Evolutionary conservation across 1,284 basidiomycete species (phyloP), one percentile per base, ranked within the genome.

Genomic region (Afroboletus lepidellus): DNA sequence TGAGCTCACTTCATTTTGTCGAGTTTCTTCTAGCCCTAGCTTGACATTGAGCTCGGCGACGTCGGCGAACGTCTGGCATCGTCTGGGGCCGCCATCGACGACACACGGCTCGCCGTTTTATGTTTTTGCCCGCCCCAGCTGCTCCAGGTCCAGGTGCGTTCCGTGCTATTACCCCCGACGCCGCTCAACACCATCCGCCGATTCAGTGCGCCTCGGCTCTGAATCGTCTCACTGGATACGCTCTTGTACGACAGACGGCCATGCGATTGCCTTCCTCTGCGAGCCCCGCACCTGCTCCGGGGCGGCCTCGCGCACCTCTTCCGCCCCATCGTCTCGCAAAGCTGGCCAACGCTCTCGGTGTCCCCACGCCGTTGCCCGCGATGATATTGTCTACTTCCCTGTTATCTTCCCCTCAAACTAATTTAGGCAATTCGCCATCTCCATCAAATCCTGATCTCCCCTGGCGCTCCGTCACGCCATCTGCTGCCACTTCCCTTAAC

Each of bases 341-440:
- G 59, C 75, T 92, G 30, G 89, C 88, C 23, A 92, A 92, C 62
- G 89, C 90, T 2, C 80, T 92, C 38, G 89, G 89, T 48, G 81
- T 92, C 25, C 77, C 86, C 2, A 85, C 84, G 0, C 87, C 87
- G 1, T 66, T 86, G 39, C 89, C 87, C 8, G 72, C 74, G 30
- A 73, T 76, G 53, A 48, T 53, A 50, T 52, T 67, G 46, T 62
- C 70, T 57, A 46, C 62, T 51, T 55, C 62, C 39, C 60, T 61
- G 38, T 67, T 65, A 24, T 69, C 73, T 41, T 62, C 69, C 32
- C 70, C 74, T 27, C 66, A 73, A 18, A 39, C 63, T 48, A 65
- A 62, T 47, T 60, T 63, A 33, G 57, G 63, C 33, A 61, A 52
- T 30, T 62, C 65, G 18, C 59, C 62, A 53, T 64, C 71, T 3